Percentiles rank a stretch among this genome's conserved stretches.
phyloP scores from a whole-genome alignment of 2,329 filamentous ascomycete species.

The Cladophialophora immunda region DNA sequence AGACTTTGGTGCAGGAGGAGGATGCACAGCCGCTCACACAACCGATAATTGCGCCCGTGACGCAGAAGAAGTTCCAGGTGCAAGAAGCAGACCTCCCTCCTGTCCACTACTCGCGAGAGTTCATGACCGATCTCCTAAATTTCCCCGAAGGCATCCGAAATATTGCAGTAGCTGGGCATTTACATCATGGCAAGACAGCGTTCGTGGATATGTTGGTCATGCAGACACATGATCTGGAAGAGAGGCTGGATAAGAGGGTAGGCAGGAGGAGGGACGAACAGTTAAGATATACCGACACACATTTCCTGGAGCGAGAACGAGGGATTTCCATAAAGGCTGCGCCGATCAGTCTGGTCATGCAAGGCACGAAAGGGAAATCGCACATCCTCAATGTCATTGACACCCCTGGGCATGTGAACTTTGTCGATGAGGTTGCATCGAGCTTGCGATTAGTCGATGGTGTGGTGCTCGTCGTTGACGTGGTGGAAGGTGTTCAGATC shows the following conservation, averaged over 20 bases:
- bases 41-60: conserved; percentile 91
- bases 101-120: conserved; percentile 85
- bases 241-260: conserved; percentile 79
- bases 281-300: conserved; percentile 92
- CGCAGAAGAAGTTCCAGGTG: conserved; percentile 94
- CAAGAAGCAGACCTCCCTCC: conserved; percentile 90
- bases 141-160: conserved; percentile 95
- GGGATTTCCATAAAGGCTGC: conserved; percentile 91
- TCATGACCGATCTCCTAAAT: conserved; percentile 96
- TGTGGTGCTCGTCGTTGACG: conserved; percentile 91
- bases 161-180: conserved; percentile 86
- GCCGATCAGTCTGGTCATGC: conserved; percentile 92
- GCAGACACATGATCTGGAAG: conserved; percentile 88
- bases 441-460: conserved; percentile 88
- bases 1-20: conserved; percentile 95
- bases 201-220: conserved; percentile 98
- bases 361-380: conserved; percentile 89
- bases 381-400: conserved; percentile 95
- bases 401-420: conserved; percentile 97
- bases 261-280: conserved; percentile 88
- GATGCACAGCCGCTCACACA: conserved; percentile 92
- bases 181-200: conserved; percentile 97
- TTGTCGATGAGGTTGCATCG: conserved; percentile 94
- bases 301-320: conserved; percentile 85
- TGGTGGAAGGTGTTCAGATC: conserved; percentile 98